Evolutionary conservation across 106 monocot species (phyloP).

Genomic region (Acorus gramineus): DNA sequence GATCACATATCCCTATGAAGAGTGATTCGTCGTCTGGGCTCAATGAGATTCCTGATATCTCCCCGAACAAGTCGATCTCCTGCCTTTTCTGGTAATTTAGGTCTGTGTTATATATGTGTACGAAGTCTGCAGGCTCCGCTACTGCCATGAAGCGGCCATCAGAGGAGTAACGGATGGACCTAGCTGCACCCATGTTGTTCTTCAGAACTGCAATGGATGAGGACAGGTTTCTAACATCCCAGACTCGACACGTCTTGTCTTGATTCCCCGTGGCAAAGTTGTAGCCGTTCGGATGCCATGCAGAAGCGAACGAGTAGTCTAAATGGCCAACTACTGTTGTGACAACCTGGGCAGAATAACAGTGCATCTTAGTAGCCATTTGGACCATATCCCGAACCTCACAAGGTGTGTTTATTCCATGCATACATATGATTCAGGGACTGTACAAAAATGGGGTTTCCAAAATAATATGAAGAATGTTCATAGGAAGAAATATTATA

Average conservation of each 20-base stretch:
- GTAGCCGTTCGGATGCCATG: constrained; percentile 48
- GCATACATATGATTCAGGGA: neutral
- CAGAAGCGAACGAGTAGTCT: constrained; percentile 69
- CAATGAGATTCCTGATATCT: constrained; percentile 59
- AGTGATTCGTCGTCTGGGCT: constrained; percentile 64
- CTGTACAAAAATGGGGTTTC: neutral
- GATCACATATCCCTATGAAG: constrained; percentile 66
- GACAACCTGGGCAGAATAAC: constrained; percentile 2
- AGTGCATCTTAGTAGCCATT: neutral
- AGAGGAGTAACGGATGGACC: constrained; percentile 54
- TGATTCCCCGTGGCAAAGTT: constrained; percentile 71
- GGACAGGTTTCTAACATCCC: constrained; percentile 62
- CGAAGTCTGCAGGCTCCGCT: constrained; percentile 71
- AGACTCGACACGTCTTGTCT: constrained; percentile 60
- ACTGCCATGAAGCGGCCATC: constrained; percentile 60
- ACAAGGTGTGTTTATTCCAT: neutral
- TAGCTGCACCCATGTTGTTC: constrained; percentile 58
- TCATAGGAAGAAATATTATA: neutral
- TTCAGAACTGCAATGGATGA: constrained; percentile 36
- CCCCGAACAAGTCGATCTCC: constrained; percentile 76
- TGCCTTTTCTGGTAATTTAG: constrained; percentile 48
- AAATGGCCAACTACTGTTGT: constrained; percentile 32
- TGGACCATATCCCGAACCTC: too few relatives aligned
- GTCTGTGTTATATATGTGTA: constrained; percentile 44
- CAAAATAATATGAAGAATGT: neutral